Evolutionary conservation across 345 rosid genomes (phyloP).

Genomic region (Citrus reticulata): DNA sequence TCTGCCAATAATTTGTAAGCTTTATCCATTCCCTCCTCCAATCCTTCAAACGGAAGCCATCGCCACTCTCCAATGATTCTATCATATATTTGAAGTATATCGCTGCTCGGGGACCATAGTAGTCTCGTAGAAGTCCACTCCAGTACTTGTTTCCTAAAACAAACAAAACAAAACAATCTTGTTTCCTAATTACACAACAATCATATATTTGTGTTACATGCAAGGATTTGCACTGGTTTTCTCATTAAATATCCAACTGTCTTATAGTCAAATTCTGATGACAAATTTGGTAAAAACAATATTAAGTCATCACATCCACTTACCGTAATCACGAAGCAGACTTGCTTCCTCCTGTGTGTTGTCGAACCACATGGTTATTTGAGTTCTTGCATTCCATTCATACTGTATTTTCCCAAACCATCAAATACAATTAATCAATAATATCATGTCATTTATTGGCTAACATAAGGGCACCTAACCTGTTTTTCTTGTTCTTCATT

Average conservation of each 20-base stretch:
- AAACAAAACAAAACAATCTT: slow-evolving; percentile 18
- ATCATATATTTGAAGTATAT: slow-evolving; percentile 48
- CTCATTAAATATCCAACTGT: neutral
- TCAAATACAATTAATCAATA: neutral
- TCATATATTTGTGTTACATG: neutral
- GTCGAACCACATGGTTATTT: slow-evolving; percentile 79
- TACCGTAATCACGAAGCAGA: slow-evolving; percentile 68
- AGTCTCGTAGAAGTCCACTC: slow-evolving; percentile 62
- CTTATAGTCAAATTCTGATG: neutral
- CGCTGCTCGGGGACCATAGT: slow-evolving; percentile 68
- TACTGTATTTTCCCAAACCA: slow-evolving; percentile 31
- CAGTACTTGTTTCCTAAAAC: slow-evolving; percentile 65
- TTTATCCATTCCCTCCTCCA: slow-evolving; percentile 74
- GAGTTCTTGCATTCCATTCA: slow-evolving; percentile 81
- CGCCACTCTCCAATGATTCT: slow-evolving; percentile 41
- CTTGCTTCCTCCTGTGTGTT: slow-evolving; percentile 64
- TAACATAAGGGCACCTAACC: slow-evolving; percentile 22
- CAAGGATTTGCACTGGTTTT: neutral
- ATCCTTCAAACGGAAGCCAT: slow-evolving; percentile 37
- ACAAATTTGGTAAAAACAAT: neutral
- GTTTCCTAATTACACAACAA: slow-evolving; percentile 35
- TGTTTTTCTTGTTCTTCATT: slow-evolving; percentile 44
- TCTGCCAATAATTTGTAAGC: slow-evolving; percentile 65
- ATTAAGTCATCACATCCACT: neutral
- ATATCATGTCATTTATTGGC: too few species aligned